phyloP scores from a whole-genome alignment of 2,329 filamentous ascomycete genomes.

The Talaromyces rugulosus region DNA sequence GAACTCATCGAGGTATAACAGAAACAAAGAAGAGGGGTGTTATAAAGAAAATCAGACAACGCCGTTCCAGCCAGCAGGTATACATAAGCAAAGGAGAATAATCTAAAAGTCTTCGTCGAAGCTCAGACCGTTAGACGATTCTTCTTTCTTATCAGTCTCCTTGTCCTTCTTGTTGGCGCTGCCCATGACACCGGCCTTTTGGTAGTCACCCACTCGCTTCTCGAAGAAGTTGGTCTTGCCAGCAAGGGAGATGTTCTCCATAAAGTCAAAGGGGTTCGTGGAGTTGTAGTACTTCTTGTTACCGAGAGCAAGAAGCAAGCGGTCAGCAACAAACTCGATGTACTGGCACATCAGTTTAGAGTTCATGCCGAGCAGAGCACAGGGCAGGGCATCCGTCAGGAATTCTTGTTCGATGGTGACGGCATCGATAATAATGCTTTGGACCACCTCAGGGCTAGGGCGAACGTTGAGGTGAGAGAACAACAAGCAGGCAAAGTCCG shows the following conservation, averaged over 20 bases:
- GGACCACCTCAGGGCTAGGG: slow-evolving; percentile 73
- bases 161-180: slow-evolving; percentile 70
- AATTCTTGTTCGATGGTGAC: slow-evolving; percentile 97
- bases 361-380: slow-evolving; percentile 96
- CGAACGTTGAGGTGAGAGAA: slow-evolving; percentile 97
- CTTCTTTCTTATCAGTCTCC: slow-evolving; percentile 41
- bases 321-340: slow-evolving; percentile 98
- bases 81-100: slow-evolving; percentile 12
- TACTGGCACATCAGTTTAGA: slow-evolving; percentile 97
- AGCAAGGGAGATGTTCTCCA: slow-evolving; percentile 98
- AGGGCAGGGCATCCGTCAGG: slow-evolving; percentile 89
- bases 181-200: slow-evolving; percentile 98
- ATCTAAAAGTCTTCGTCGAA: slow-evolving; percentile 97
- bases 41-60: slow-evolving; percentile 6
- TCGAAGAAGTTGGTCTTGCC: slow-evolving; percentile 99
- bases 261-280: slow-evolving; percentile 98
- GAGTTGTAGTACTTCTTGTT: slow-evolving; percentile 92
- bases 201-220: slow-evolving; percentile 99
- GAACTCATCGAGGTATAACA: slow-evolving; percentile 13
- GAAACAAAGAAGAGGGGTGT: not conserved
- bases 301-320: slow-evolving; percentile 85
- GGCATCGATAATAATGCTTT: slow-evolving; percentile 89
- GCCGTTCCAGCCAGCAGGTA: not conserved
- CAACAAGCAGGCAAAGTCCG: slow-evolving; percentile 94
- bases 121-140: slow-evolving; percentile 66